phyloP scores from a whole-genome alignment of 1,284 basidiomycete genomes.

The Apiotrichum siamense region DNA sequence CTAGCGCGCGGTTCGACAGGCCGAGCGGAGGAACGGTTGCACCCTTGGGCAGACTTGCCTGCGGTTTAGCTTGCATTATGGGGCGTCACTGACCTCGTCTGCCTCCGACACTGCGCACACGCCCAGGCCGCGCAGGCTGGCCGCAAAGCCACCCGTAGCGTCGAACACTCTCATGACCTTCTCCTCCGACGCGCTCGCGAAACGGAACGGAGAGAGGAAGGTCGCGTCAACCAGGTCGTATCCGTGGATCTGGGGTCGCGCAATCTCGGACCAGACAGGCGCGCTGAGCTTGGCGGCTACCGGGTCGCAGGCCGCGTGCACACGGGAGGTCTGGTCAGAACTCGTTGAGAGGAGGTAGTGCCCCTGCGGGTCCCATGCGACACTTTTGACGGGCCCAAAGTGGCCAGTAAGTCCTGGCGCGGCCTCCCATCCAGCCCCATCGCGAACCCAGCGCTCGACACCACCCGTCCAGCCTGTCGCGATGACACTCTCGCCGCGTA shows the following conservation, averaged over 20 bases:
- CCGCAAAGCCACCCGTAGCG: conserved; percentile 71
- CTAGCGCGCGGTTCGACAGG: conserved; percentile 67
- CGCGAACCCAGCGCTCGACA: conserved; percentile 69
- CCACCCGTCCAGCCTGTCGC: conserved; percentile 90
- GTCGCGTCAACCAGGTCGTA: conserved; percentile 80
- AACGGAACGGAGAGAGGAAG: conserved; percentile 67
- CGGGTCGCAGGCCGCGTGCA: conserved; percentile 58
- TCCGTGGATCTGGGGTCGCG: conserved; percentile 87
- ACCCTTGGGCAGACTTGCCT: conserved; percentile 45
- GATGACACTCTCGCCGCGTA: conserved; percentile 54
- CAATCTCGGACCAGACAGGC: conserved; percentile 74
- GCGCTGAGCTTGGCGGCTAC: conserved; percentile 6
- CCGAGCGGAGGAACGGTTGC: conserved; percentile 72
- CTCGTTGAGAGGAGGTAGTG: conserved; percentile 78
- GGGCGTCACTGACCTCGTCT: conserved; percentile 4
- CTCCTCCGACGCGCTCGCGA: conserved; percentile 84
- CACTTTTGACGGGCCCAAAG: conserved; percentile 64
- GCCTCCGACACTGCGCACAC: conserved; percentile 21
- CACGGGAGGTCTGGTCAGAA: conserved; percentile 79
- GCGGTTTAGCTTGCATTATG: not conserved
- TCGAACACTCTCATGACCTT: conserved; percentile 88
- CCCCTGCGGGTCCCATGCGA: conserved; percentile 77
- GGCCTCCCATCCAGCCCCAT: conserved; percentile 62
- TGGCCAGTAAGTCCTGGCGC: conserved; percentile 74
- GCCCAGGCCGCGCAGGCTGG: conserved; percentile 52